Evolutionary conservation across 1,284 basidiomycete genomes (phyloP), one percentile per base, ranked within the genome.

Genomic region (Apiotrichum domesticum): DNA sequence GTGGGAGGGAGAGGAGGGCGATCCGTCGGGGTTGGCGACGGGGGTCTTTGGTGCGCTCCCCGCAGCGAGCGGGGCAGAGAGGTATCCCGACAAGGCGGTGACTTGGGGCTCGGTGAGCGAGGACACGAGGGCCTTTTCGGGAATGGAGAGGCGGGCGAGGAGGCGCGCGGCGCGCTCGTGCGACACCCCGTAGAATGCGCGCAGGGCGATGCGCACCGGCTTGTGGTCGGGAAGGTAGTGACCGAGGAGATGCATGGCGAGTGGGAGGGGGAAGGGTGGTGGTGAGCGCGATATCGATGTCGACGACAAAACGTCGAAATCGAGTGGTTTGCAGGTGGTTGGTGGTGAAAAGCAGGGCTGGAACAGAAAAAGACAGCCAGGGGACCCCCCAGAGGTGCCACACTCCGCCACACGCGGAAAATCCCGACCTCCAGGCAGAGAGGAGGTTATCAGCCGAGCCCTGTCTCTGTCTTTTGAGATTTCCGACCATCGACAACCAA

Each of bases 141-240:
- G 80, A 58, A 83, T 77, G 40, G 76, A 74, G 4, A 82, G 75
- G 15, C 80, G 73, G 1, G 80, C 79, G 61, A 81, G 78, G 14
- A 82, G 74, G 6, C 75, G 74, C 3, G 68, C 62, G 2, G 80
- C 72, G 9, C 76, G 78, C 40, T 67, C 59, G 57, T 80, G 74
- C 4, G 73, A 76, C 55, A 83, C 77, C 49, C 81, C 81, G 68
- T 80, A 79, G 66, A 82, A 82, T 41, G 76, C 73, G 6, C 74
- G 76, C 40, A 83, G 69, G 7, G 81, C 81, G 63, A 81, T 78
- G 61, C 75, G 70, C 45, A 79, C 61, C 6, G 76, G 76, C 65
- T 78, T 77, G 68, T 77, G 76, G 61, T 80, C 79, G 55, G 76
- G 75, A 9, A 80, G 67, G 55, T 79, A 74, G 55, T 72, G 76